Evolutionary conservation across 345 rosid genomes (phyloP), one percentile per base, ranked within the genome.

Genomic region (Linum lewisii): DNA sequence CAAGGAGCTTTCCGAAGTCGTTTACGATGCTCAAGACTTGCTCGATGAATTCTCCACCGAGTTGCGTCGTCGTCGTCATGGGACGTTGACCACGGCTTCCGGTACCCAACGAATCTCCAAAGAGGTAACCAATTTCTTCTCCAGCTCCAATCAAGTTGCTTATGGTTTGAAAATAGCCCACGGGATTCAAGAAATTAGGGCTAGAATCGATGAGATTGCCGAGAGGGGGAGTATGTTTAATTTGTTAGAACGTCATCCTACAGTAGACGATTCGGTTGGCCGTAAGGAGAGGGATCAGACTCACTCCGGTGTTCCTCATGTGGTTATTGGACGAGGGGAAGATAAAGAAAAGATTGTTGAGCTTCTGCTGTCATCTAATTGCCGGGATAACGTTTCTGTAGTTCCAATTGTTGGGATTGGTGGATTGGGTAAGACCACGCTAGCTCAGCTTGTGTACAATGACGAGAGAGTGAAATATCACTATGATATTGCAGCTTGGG

Each of bases 351-450:
- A 11, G 6, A 52, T 52, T 4, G 23, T 52, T 14, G 9, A 52
- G 24, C 22, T 11, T 52, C 24, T 52, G 21, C 2, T 52, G 55
- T 19, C 24, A 5, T 20, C 3, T 1, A 20, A 19, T 1, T 52
- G 3, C 20, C 3, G 4, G 3, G 21, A 52, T 7, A 52, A 52
- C 7, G 1, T 52, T 21, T 6, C 55, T 1, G 21, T 52, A 11
- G 24, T 68, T 56, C 60, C 72, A 1, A 69, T 63, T 13, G 58
- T 69, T 60, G 72, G 72, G 21, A 59, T 69, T 11, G 72, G 72
- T 6, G 72, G 72, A 25, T 5, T 53, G 1, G 66, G 66, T 21
- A 63, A 63, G 37, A 53, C 66, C 22, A 63, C 51, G 2, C 66
- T 44, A 13, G 65, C 76, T 47, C 71, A 72, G 18, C 19, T 66